These are phyloP conservation scores for Candida glucosophila DNA, from an alignment of 1,139 yeast genomes.

Conservation along the genomic window DNA sequence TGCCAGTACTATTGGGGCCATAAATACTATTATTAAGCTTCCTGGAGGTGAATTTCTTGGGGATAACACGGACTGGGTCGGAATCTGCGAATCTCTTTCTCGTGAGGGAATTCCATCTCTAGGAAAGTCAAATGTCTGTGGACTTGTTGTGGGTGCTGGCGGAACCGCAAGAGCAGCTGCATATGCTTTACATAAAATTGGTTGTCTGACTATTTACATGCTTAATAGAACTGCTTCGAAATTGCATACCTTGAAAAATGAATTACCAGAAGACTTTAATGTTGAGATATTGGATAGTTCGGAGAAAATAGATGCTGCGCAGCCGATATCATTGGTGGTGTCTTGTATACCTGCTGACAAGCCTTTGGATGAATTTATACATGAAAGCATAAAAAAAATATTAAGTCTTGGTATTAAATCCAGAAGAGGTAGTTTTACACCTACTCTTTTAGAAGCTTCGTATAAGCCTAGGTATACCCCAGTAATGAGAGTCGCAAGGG, in stretches of 20 bases:
- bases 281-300: constrained; percentile 49
- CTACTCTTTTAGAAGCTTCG: constrained; percentile 79
- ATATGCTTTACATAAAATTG: constrained; percentile 73
- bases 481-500: constrained; percentile 65
- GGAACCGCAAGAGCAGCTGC: constrained; percentile 97
- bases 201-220: constrained; percentile 70
- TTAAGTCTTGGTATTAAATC: constrained; percentile 30
- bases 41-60: constrained; percentile 53
- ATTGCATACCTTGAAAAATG: constrained; percentile 45
- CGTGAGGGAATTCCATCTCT: constrained; percentile 51
- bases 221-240: constrained; percentile 73
- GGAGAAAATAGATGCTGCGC: constrained; percentile 33
- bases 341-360: constrained; percentile 87
- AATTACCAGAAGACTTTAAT: constrained; percentile 55
- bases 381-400: constrained; percentile 37
- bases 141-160: constrained; percentile 89
- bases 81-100: constrained; percentile 63
- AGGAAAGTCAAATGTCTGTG: constrained; percentile 30
- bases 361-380: constrained; percentile 51
- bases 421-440: constrained; percentile 26
- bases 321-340: constrained; percentile 53
- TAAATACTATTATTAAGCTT: constrained; percentile 66
- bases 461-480: constrained; percentile 86
- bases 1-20: constrained; percentile 81
- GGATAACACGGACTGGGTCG: constrained; percentile 95